These are phyloP conservation scores for Claviceps sp. DNA, from an alignment of 2,329 filamentous ascomycete genomes.

Conservation along the genomic window DNA sequence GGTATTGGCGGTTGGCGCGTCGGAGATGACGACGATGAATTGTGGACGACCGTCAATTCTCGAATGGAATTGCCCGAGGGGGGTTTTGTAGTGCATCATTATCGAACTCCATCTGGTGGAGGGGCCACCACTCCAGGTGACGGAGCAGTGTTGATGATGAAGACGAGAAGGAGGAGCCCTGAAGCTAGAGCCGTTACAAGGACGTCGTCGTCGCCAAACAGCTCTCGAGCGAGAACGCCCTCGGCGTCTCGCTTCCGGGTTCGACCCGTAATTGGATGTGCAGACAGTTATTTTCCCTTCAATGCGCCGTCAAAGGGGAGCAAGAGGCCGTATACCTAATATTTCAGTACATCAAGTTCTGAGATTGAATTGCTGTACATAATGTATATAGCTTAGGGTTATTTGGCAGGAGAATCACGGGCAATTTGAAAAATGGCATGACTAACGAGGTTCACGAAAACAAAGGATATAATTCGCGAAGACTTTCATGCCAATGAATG, in stretches of 20 bases:
- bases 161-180: conserved; percentile 23
- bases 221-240: conserved; percentile 34
- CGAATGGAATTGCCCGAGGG: conserved; percentile 36
- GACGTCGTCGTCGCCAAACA: conserved; percentile 28
- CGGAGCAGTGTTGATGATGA: conserved; percentile 31
- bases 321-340: conserved; percentile 13
- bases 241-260: conserved; percentile 24
- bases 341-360: background rate
- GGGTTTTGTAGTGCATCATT: conserved; percentile 25
- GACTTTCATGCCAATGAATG: no score
- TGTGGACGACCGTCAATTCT: conserved; percentile 40
- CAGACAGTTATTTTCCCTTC: conserved; percentile 31
- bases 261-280: conserved; percentile 11
- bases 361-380: background rate
- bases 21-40: conserved; percentile 29
- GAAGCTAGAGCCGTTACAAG: conserved; percentile 13
- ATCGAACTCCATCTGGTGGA: conserved; percentile 26
- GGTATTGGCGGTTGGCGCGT: conserved; percentile 46
- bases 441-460: no score
- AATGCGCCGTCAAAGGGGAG: conserved; percentile 18
- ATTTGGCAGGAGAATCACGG: background rate
- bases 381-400: background rate
- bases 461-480: no score
- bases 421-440: no score
- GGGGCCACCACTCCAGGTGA: conserved; percentile 27